A percentile compares a stretch with the other conserved stretches of the same genome.
These are phyloP conservation scores for Pulveroboletus ravenelii DNA, from an alignment of 768 basidiomycete genomes.

Conservation along the genomic window DNA sequence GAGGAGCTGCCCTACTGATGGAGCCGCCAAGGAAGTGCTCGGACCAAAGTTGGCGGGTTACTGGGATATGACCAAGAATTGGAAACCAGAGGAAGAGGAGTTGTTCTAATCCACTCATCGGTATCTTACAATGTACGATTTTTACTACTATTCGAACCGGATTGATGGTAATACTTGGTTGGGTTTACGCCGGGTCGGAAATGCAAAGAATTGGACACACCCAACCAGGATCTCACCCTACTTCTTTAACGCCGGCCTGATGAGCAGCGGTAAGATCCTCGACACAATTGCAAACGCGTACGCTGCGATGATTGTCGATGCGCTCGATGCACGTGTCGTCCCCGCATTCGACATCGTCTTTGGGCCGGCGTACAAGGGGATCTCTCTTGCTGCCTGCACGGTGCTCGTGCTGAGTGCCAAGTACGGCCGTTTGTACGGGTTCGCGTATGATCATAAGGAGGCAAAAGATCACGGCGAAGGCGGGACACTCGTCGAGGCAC, in stretches of 20 bases:
- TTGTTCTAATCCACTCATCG: constrained; percentile 39
- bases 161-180: background rate
- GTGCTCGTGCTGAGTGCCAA: constrained; percentile 67
- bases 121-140: background rate
- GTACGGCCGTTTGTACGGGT: constrained; percentile 64
- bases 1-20: constrained; percentile 78
- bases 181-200: constrained; percentile 4
- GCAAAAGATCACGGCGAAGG: constrained; percentile 96
- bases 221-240: constrained; percentile 77
- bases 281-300: constrained; percentile 75
- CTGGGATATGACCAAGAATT: constrained; percentile 95
- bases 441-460: constrained; percentile 94
- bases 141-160: background rate
- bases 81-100: constrained; percentile 79
- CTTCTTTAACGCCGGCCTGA: constrained; percentile 92
- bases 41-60: constrained; percentile 83
- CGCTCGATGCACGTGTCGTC: constrained; percentile 27
- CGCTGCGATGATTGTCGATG: constrained; percentile 69
- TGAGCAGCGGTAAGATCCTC: constrained; percentile 81
- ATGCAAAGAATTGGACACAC: background rate
- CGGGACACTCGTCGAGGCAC: constrained; percentile 81
- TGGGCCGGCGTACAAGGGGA: constrained; percentile 97
- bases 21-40: constrained; percentile 78
- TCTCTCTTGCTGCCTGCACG: constrained; percentile 85
- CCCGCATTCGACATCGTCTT: constrained; percentile 78